Evolutionary conservation across 495 filamentous ascomycete species (phyloP), one percentile per base, ranked within the genome.

Genomic region (Thozetella sp.): DNA sequence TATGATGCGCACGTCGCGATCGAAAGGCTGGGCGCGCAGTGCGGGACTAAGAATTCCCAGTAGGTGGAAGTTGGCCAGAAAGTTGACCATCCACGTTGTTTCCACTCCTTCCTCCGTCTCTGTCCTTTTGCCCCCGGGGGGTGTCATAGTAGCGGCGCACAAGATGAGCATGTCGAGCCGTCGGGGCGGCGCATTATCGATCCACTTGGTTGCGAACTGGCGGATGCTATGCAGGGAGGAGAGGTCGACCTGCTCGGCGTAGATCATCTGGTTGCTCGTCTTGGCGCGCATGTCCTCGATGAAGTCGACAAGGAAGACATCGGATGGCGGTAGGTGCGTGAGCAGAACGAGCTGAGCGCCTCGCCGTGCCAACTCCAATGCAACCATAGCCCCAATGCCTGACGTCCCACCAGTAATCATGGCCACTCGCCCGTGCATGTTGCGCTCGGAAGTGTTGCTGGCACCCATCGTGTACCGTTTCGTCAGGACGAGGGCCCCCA

Each of bases 131-230:
- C 78, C 73, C 9, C 83, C 84, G 2, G 79, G 83, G 1, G 93
- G 85, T 0, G 90, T 94, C 43, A 90, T 72, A 0, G 88, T 88
- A 34, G 88, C 87, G 2, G 86, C 95, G 72, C 92, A 96, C 19
- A 97, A 82, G 48, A 99, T 86, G 22, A 99, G 76, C 87, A 94
- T 92, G 72, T 99, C 95, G 3, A 99, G 79, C n/a, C 95, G 85
- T 37, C 95, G 86, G 22, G 93, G 90, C 0, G 96, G 93, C 25
- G 88, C 84, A 70, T 98, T 99, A 73, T 99, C 93, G 64, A 98
- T 90, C 93, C 96, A 99, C 76, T 93, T 93, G 2, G 95, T 99
- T n/a, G 95, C 95, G 69, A 99, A 99, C 58, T 87, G 80, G 23
- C 95, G 91, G 57, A 99, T 87, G 60, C 89, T 93, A 67, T 97